Base-by-base conservation (phyloP, 2,329 filamentous ascomycete genomes). In the Scopulariopsis brevicaulis region DNA sequence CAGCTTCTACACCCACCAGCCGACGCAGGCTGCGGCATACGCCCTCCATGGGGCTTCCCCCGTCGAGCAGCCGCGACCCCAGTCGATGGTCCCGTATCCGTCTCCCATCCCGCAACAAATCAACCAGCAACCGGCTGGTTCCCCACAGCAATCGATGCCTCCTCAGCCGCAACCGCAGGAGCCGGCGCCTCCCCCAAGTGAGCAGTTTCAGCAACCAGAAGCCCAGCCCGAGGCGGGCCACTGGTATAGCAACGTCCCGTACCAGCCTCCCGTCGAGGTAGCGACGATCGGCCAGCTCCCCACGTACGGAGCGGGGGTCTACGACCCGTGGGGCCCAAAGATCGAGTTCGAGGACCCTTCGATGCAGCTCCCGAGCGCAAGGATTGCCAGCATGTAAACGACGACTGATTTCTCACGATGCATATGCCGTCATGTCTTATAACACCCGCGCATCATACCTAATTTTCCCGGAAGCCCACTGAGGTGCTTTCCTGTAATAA, bases 301-400 rank as follows among this genome's bases (percentile, higher is more conserved):
- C 14, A 69, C 75, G 7, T 83, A 77, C 59, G 74, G 74, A 6
- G 70, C 75, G 20, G 72, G 70, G n/a, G 71, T 79, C 18, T 79
- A 78, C 62, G 78, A 81, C 62, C 69, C 78, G 1, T 85, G 80
- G 74, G 69, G 65, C 15, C 73, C 74, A 50, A 84, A 85, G 70
- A 69, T 81, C 25, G 81, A 84, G 62, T 82, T 76, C 59, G 80
- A 81, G 48, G 81, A 84, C 61, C 74, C 77, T 22, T 73, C 76
- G 11, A 76, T 84, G 70, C 81, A 82, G 67, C 74, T 85, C 68
- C 82, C 82, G 12, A 83, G 80, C 65, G 78, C 74, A 50, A 73
- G 82, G 55, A 77, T 85, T 61, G 79, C 82, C 62, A 77, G 71
- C 60, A 73, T 85, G 70, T 84, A 70, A 74, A 59, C 28, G 51